Base-by-base conservation (phyloP, 129 eudicot genomes). In the Lactuca saligna region DNA sequence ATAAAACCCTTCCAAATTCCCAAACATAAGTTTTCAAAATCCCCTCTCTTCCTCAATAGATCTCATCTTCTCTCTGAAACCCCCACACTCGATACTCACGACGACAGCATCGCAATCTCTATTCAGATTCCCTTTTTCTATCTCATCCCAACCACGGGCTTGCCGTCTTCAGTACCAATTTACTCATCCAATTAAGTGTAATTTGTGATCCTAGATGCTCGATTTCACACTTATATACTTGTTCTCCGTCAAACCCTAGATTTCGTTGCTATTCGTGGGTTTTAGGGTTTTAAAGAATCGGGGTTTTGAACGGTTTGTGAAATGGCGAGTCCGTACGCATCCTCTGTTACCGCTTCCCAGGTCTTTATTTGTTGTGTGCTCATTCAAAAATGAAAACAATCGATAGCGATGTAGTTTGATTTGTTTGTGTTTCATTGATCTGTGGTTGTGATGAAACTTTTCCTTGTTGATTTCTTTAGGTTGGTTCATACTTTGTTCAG, bases 401-500 rank as follows among this genome's bases (percentile, higher is more conserved):
- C 17, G 8, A 12, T 44, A 12, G 34, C 0, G 61, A 17, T 5
- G 8, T 63, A 20, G 29, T 57, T 37, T 7, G 15, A 25, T 9
- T 68, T 42, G 3, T 6, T 57, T 61, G n/a, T 48, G 57, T 51
- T n/a, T 57, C 12, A 41, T 7, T 59, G 49, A 58, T 54, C 0
- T 12, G 8, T 25, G 54, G 5, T 0, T 16, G 25, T 55, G 65
- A 12, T 54, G 32, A n/a, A 12, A 14, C 31, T 29, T 0, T 0
- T 12, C 6, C 10, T 53, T 17, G 54, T 54, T 61, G 20, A 31
- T 70, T 37, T 41, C 39, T 31, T 65, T 29, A 88, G 96, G 95
- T 92, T 61, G 98, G 96, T 48, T 86, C 98, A 6, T 86, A 82
- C 74, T 88, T 92, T 70, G 96, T 83, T 64, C 81, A 78, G 61